A percentile compares a stretch with the other conserved stretches of the same genome.
These are phyloP conservation scores for Kwoniella sp. DNA, from an alignment of 768 basidiomycete species.

Conservation along the genomic window DNA sequence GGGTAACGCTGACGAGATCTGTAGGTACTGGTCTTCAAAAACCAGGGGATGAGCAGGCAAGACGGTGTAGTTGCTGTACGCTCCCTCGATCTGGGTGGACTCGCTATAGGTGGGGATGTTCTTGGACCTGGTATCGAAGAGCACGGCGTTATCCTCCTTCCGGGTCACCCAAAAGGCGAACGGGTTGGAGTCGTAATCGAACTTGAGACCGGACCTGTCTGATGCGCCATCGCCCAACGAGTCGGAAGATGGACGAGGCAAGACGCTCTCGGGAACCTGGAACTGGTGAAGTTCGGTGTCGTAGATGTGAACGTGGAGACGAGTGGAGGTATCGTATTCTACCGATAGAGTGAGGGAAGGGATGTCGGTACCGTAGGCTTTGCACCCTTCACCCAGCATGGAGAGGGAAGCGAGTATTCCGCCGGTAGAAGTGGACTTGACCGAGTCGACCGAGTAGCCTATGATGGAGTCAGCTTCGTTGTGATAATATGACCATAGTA, in stretches of 20 bases:
- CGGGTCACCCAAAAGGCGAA: slow-evolving; percentile 80
- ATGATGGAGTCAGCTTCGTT: background rate
- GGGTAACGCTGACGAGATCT: slow-evolving; percentile 64
- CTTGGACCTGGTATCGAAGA: slow-evolving; percentile 67
- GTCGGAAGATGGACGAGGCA: slow-evolving; percentile 39
- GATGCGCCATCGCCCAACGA: background rate
- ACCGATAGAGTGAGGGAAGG: slow-evolving; percentile 17
- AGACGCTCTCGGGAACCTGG: slow-evolving; percentile 58
- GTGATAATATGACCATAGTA: background rate
- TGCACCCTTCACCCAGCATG: slow-evolving; percentile 4
- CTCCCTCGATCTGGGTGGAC: slow-evolving; percentile 53
- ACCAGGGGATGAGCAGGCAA: slow-evolving; percentile 62
- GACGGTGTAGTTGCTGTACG: slow-evolving; percentile 56
- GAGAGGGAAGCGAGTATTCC: slow-evolving; percentile 11
- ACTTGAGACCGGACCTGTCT: slow-evolving; percentile 58
- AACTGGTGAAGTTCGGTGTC: slow-evolving; percentile 57
- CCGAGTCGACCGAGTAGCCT: slow-evolving; percentile 18
- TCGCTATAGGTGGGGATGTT: slow-evolving; percentile 63
- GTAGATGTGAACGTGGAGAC: slow-evolving; percentile 51
- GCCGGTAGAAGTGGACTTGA: slow-evolving; percentile 7
- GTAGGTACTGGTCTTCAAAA: slow-evolving; percentile 72
- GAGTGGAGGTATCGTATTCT: slow-evolving; percentile 20
- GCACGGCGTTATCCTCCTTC: slow-evolving; percentile 55
- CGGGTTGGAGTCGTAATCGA: slow-evolving; percentile 61
- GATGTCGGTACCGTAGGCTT: slow-evolving; percentile 29